Evolutionary conservation across 2,329 filamentous ascomycete genomes (phyloP), one percentile per base, ranked within the genome.

Genomic region (Xylaria arbuscula): DNA sequence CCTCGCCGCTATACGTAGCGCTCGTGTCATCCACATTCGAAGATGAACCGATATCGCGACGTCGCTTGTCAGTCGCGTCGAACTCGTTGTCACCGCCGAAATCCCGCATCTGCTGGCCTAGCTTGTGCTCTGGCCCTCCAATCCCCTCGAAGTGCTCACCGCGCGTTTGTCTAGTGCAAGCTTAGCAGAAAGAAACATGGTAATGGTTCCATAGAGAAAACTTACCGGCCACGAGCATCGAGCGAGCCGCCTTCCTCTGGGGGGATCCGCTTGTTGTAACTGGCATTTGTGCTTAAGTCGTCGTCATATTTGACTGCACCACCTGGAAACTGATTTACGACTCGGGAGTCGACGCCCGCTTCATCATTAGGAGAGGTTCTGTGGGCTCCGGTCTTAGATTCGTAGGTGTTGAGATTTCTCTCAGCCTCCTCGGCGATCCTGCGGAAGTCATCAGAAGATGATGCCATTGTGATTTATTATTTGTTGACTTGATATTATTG

Each of bases 211-310:
- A 3, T 10, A 5, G 0, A 13, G 42, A 28, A 45, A 53, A 47
- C 80, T 72, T 79, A 84, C 84, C 82, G 79, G 68, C 83, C 83
- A 17, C 78, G 81, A 45, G 81, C 80, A 63, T 85, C 83, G 0
- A 82, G 69, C 7, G 79, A 77, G 17, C 83, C 83, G 34, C 83
- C 83, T 74, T 85, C 83, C 66, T 80, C 79, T 2, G 80, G 80
- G 17, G 83, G 82, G 34, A 85, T 84, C 9, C 80, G 79, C 76
- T 81, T 82, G 76, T 84, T 81, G 77, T 81, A 84, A 22, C 83
- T 74, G 19, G 75, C 75, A 71, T 83, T 86, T 53, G 84, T 84
- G 76, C 79, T 82, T 42, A 84, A 69, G 28, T 85, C 82, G 45
- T 81, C 76, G 59, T 80, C 83, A 45, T 82, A 78, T 53, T 70